Base-by-base conservation (phyloP, 2,329 filamentous ascomycete genomes). In the Arachnomyces sp. region DNA sequence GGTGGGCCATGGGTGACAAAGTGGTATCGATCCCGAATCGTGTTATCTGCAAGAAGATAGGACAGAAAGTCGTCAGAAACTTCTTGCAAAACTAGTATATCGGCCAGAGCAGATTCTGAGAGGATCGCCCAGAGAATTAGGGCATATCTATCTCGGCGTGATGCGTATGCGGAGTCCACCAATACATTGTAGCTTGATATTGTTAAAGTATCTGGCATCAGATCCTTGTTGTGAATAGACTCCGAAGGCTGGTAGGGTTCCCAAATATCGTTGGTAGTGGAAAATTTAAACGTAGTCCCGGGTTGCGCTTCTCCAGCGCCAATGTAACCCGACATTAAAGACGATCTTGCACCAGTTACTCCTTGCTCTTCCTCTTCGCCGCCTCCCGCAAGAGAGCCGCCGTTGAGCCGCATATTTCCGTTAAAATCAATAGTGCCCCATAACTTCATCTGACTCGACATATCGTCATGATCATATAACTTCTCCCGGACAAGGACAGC, bases 1-100 rank as follows among this genome's bases (percentile, higher is more conserved):
- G 78, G 75, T 1, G 77, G 74, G 0, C 69, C 75, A 51, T 80
- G 72, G 2, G 75, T 77, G n/a, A 63, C 58, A 52, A 72, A 82
- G 1, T 71, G 66, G 46, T 80, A 83, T 2, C 55, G 59, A 8
- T 57, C 47, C 18, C 67, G 66, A 16, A 83, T 62, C 2, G 59
- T 50, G 2, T 59, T 43, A 40, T 75, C 55, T 2, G 53, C 50
- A 2, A 83, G 69, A 1, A 84, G 60, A 42, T 68, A 71, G 0
- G 68, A 66, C 0, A 84, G 67, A 44, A 83, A 81, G 31, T 75
- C 68, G 45, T 83, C 78, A 0, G 78, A 80, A 1, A 83, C 74
- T 58, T 83, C 80, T 53, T 84, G 72, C 4, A 84, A 65, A 3
- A 65, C 57, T 1, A 71, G 39, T 14, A 71, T 48, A 39, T 67